Conservation (phyloP, 805 yeast genomes). For the Osmozyma mogii region DNA sequence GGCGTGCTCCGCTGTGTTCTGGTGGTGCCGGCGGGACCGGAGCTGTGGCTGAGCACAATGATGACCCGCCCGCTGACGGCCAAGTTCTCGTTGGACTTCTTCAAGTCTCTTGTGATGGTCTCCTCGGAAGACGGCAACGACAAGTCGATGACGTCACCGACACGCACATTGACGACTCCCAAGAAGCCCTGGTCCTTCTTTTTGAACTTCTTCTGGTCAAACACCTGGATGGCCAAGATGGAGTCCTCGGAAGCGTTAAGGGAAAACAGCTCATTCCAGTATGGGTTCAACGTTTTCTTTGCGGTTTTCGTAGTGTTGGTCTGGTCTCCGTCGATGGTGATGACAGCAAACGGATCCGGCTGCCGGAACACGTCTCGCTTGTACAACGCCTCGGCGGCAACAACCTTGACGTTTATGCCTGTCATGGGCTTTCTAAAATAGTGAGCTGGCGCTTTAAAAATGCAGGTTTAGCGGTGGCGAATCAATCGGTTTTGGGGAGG, state of each 20-base stretch:
- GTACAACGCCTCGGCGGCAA: conserved; percentile 93
- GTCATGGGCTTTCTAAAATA: conserved; percentile 12
- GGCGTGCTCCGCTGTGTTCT: conserved; percentile 1
- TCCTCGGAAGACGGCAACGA: conserved; percentile 50
- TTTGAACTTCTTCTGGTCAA: conserved; percentile 95
- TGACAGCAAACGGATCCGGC: conserved; percentile 97
- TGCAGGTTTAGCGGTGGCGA: background rate
- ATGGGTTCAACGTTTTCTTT: conserved; percentile 89
- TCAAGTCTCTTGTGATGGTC: conserved; percentile 87
- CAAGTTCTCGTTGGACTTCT: conserved; percentile 83
- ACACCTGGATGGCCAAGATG: conserved; percentile 84
- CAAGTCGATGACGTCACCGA: conserved; percentile 81
- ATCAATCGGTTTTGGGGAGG: background rate
- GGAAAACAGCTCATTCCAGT: conserved; percentile 91
- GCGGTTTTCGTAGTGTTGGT: conserved; percentile 93
- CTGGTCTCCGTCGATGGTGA: conserved; percentile 96
- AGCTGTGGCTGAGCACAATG: conserved; percentile 54
- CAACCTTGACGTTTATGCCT: conserved; percentile 58
- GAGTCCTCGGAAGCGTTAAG: conserved; percentile 75
- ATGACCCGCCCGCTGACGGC: conserved; percentile 92
- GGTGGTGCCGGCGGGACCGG: conserved; percentile 2
- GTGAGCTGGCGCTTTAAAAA: no score
- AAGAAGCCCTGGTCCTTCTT: conserved; percentile 97
- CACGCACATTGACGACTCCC: conserved; percentile 88
- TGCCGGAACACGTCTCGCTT: conserved; percentile 92